phyloP scores from a whole-genome alignment of 345 rosid species.

The Fremontodendron californicum region DNA sequence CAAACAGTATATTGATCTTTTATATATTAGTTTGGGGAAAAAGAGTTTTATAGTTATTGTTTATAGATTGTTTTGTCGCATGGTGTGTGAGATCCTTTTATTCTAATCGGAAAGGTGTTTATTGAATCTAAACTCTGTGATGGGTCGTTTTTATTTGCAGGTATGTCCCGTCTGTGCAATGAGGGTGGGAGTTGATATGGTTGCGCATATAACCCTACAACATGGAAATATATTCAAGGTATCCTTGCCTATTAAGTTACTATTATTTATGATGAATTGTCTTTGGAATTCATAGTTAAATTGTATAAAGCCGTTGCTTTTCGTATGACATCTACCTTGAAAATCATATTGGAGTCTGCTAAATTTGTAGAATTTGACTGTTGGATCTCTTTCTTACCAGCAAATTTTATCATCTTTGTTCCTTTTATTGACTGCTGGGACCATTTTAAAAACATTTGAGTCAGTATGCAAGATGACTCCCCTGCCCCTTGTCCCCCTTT shows the following conservation, averaged over 20 bases:
- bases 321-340: neutral
- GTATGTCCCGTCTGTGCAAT: constrained; percentile 87
- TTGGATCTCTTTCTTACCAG: neutral
- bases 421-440: neutral
- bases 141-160: constrained; percentile 37
- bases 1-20: neutral
- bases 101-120: neutral
- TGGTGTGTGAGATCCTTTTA: neutral
- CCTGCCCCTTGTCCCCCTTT: neutral
- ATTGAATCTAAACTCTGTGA: constrained; percentile 7
- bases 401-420: neutral
- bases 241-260: constrained; percentile 46
- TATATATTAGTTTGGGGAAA: neutral
- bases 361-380: constrained; percentile 1
- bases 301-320: neutral
- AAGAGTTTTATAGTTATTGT: neutral
- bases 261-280: neutral
- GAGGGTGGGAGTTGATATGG: constrained; percentile 94
- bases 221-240: constrained; percentile 91
- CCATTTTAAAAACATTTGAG: neutral
- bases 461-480: neutral
- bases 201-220: constrained; percentile 88
- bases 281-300: neutral
- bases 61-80: neutral
- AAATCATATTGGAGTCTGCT: neutral